These are phyloP conservation scores for Pisolithus thermaeus DNA, from an alignment of 1,284 basidiomycete species.

Conservation along the genomic window DNA sequence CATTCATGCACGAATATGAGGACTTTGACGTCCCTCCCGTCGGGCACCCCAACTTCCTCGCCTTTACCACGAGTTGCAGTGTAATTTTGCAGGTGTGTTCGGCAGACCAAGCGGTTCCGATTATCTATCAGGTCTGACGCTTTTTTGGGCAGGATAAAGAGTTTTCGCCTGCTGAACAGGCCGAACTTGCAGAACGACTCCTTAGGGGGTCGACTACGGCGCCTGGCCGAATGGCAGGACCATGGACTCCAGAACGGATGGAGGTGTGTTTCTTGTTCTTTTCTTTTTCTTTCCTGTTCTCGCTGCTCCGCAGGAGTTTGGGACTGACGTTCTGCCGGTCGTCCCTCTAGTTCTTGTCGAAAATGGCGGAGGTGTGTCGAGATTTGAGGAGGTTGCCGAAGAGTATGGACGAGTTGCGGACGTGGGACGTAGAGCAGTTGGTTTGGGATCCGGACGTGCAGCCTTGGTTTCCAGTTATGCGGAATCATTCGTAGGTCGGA, in stretches of 20 bases:
- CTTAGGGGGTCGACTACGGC: conserved; percentile 28
- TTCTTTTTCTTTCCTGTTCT: too few relatives aligned
- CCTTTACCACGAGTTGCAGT: conserved; percentile 35
- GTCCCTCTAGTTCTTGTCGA: conserved; percentile 22
- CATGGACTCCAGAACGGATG: conserved; percentile 33
- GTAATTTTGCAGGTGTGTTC: conserved; percentile 31
- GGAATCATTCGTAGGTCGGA: too few relatives aligned
- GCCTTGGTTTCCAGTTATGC: conserved; percentile 38
- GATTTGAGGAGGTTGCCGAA: conserved; percentile 27
- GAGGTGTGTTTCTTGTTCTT: conserved; percentile 12
- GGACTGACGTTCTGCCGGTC: not conserved
- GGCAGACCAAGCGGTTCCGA: not conserved
- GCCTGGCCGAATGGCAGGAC: conserved; percentile 31
- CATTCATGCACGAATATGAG: conserved; percentile 52
- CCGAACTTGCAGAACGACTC: conserved; percentile 37
- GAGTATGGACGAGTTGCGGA: conserved; percentile 19
- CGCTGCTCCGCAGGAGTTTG: not conserved
- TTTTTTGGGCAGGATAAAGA: conserved; percentile 26
- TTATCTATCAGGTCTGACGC: not conserved
- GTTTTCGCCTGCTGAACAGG: conserved; percentile 32
- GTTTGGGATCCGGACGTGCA: conserved; percentile 38
- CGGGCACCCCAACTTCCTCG: conserved; percentile 38
- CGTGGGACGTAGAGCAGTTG: conserved; percentile 28
- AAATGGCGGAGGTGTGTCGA: conserved; percentile 23
- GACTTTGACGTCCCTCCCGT: conserved; percentile 35